These are phyloP conservation scores for Polychaeton citri DNA, from an alignment of 2,329 filamentous ascomycete genomes.

Conservation along the genomic window DNA sequence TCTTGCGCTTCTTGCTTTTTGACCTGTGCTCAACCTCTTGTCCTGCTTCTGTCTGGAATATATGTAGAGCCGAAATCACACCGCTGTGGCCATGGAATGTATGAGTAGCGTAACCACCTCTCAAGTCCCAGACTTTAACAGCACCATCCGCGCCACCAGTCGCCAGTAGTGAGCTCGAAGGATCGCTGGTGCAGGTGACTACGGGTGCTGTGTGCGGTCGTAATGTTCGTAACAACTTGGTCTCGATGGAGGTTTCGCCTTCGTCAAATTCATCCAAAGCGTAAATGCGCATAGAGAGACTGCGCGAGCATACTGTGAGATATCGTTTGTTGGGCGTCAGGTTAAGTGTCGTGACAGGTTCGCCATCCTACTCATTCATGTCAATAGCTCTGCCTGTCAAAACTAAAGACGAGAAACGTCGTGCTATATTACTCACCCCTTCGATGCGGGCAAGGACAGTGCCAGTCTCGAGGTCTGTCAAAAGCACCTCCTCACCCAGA, in stretches of 20 bases:
- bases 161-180: constrained; percentile 76
- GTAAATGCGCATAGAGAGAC: constrained; percentile 91
- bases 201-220: constrained; percentile 89
- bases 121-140: constrained; percentile 94
- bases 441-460: constrained; percentile 74
- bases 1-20: constrained; percentile 32
- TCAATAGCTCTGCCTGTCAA: no score
- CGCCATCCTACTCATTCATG: constrained; percentile 36
- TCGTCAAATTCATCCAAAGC: constrained; percentile 48
- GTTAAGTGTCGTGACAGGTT: constrained; percentile 62
- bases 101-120: constrained; percentile 80
- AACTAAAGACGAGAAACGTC: no score
- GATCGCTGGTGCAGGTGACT: constrained; percentile 71
- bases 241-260: constrained; percentile 35
- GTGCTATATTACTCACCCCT: constrained; percentile 45
- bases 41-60: constrained; percentile 52
- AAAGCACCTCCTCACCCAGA: constrained; percentile 78
- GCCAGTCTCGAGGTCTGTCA: constrained; percentile 75
- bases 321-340: constrained; percentile 82
- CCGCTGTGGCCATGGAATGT: constrained; percentile 90
- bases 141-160: constrained; percentile 87
- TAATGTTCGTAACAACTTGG: constrained; percentile 61
- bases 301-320: constrained; percentile 82
- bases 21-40: constrained; percentile 6
- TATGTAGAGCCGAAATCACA: constrained; percentile 77